These are phyloP conservation scores for Punctularia strigosozonata DNA, from an alignment of 768 basidiomycete genomes.

Conservation along the genomic window DNA sequence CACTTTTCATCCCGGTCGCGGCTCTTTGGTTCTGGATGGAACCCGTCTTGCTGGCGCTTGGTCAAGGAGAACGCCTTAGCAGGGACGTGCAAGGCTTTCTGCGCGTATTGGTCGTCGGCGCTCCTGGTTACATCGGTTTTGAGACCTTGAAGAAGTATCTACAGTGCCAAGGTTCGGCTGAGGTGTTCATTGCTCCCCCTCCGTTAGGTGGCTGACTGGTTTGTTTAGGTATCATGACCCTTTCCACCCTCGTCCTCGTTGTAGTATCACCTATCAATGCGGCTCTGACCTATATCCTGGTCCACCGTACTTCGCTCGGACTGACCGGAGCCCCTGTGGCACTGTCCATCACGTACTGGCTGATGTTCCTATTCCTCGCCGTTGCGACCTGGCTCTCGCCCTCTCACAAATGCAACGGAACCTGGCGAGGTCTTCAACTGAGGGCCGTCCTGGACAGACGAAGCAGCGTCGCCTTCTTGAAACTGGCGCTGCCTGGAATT, in stretches of 20 bases:
- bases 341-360: constrained; percentile 58
- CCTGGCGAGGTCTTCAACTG: constrained; percentile 51
- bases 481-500: constrained; percentile 65
- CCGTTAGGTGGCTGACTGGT: neutral
- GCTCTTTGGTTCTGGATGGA: constrained; percentile 54
- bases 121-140: constrained; percentile 65
- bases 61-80: constrained; percentile 47
- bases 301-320: constrained; percentile 52
- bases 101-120: constrained; percentile 50
- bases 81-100: constrained; percentile 53
- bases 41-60: constrained; percentile 49
- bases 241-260: constrained; percentile 52
- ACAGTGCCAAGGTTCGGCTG: constrained; percentile 68
- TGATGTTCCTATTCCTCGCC: constrained; percentile 46
- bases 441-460: constrained; percentile 29
- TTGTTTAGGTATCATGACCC: constrained; percentile 62
- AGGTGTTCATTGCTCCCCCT: neutral
- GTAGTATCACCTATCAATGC: constrained; percentile 60
- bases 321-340: constrained; percentile 58
- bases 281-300: constrained; percentile 42
- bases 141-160: constrained; percentile 72
- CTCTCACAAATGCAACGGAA: constrained; percentile 40
- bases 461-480: constrained; percentile 47
- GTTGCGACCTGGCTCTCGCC: constrained; percentile 38
- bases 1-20: constrained; percentile 50